phyloP scores from a whole-genome alignment of 768 basidiomycete genomes.

The Mycena capillaripes region DNA sequence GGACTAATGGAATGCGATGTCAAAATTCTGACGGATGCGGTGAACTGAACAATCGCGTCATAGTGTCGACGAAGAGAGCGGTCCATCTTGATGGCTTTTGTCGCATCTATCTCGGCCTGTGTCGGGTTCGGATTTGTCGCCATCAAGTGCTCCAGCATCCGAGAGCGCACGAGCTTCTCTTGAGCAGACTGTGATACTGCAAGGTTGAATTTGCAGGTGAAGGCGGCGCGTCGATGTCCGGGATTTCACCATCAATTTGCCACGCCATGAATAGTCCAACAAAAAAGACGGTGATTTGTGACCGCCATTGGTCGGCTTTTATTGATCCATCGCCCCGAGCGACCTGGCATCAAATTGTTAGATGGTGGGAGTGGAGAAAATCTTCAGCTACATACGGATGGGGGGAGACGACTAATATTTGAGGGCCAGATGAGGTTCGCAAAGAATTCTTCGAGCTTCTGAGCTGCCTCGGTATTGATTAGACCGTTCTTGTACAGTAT shows the following conservation, averaged over 20 bases:
- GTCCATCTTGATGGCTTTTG: slow-evolving; percentile 22
- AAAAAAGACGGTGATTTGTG: slow-evolving; percentile 30
- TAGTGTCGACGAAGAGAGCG: slow-evolving; percentile 33
- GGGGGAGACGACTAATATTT: slow-evolving; percentile 31
- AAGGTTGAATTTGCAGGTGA: slow-evolving; percentile 27
- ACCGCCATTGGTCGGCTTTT: slow-evolving; percentile 43
- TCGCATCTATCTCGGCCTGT: slow-evolving; percentile 5
- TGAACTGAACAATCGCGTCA: slow-evolving; percentile 24
- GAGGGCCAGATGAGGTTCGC: slow-evolving; percentile 25
- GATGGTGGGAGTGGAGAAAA: neutral
- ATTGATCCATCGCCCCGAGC: slow-evolving; percentile 25
- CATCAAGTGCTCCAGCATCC: slow-evolving; percentile 15
- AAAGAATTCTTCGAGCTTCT: slow-evolving; percentile 21
- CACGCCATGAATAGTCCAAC: slow-evolving; percentile 39
- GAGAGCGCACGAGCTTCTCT: slow-evolving; percentile 29
- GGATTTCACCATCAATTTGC: slow-evolving; percentile 36
- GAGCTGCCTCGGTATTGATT: slow-evolving; percentile 15
- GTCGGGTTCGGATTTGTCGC: slow-evolving; percentile 21
- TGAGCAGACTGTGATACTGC: slow-evolving; percentile 17
- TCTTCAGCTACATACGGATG: slow-evolving; percentile 10
- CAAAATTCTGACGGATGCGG: slow-evolving; percentile 27
- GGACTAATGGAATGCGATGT: slow-evolving; percentile 28
- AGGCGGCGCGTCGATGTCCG: slow-evolving; percentile 29
- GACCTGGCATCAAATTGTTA: slow-evolving; percentile 11
- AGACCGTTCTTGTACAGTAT: slow-evolving; percentile 33